phyloP scores from a whole-genome alignment of 1,284 basidiomycete species.

The Tremellales sp. region DNA sequence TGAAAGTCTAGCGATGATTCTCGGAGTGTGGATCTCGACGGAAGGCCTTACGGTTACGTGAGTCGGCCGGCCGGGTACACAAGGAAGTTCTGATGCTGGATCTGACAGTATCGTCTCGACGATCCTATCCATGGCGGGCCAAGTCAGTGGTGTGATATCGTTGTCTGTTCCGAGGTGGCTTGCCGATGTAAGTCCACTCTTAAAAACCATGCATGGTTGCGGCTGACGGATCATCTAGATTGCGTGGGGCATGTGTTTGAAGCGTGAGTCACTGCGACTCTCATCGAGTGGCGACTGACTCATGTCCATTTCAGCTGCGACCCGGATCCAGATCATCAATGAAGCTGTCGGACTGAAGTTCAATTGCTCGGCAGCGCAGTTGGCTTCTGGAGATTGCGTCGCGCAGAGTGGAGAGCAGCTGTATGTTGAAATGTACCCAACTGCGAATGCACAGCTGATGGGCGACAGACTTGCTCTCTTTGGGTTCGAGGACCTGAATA shows the following conservation, averaged over 20 bases:
- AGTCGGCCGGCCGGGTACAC: conserved; percentile 5
- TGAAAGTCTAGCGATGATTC: conserved; percentile 43
- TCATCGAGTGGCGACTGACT: conserved; percentile 6
- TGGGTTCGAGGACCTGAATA: conserved; percentile 40
- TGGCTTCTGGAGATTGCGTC: conserved; percentile 46
- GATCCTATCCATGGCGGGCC: conserved; percentile 37
- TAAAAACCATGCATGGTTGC: not conserved
- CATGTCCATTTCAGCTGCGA: conserved; percentile 20
- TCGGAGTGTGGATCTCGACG: conserved; percentile 32
- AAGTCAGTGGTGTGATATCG: conserved; percentile 49
- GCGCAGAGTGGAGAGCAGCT: conserved; percentile 49
- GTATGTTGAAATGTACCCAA: conserved; percentile 23
- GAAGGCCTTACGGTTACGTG: conserved; percentile 40
- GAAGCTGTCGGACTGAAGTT: conserved; percentile 47
- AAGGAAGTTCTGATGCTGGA: conserved; percentile 3
- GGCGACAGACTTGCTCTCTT: conserved; percentile 33
- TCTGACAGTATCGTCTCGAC: conserved; percentile 46
- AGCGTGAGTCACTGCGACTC: conserved; percentile 16
- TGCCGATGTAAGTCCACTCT: conserved; percentile 19
- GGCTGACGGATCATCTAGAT: conserved; percentile 18
- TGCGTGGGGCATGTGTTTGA: conserved; percentile 40
- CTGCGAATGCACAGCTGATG: conserved; percentile 2
- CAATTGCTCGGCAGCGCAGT: conserved; percentile 41
- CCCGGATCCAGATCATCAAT: conserved; percentile 50
- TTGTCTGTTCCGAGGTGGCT: conserved; percentile 49